Evolutionary conservation across 345 rosid genomes (phyloP).

Genomic region (Citrus medica): DNA sequence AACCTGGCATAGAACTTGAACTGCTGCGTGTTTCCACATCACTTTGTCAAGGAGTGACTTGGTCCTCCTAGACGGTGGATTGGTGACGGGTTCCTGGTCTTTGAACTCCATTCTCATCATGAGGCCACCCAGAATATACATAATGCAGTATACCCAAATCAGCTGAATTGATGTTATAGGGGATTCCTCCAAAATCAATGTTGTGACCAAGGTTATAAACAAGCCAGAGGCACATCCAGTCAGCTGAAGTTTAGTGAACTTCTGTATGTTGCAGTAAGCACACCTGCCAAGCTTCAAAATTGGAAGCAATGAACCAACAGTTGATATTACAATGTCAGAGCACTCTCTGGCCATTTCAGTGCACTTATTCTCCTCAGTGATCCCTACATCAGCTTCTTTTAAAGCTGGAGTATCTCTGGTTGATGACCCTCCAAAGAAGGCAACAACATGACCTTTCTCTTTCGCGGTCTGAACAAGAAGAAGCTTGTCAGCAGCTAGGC

Average conservation of each 20-base stretch:
- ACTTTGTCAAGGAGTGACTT: slow-evolving; percentile 8
- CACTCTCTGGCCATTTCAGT: slow-evolving; percentile 7
- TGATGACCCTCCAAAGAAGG: slow-evolving; percentile 18
- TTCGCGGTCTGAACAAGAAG: slow-evolving; percentile 6
- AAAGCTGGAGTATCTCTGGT: slow-evolving; percentile 15
- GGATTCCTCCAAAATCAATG: slow-evolving; percentile 10
- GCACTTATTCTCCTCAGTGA: not conserved
- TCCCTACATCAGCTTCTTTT: slow-evolving; percentile 21
- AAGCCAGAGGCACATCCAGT: slow-evolving; percentile 17
- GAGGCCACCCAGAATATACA: slow-evolving; percentile 12
- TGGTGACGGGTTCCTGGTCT: not conserved
- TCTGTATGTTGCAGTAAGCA: slow-evolving; percentile 23
- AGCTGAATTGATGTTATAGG: slow-evolving; percentile 24
- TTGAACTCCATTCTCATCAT: slow-evolving; percentile 20
- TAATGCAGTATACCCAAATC: slow-evolving; percentile 10
- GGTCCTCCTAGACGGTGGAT: slow-evolving; percentile 2
- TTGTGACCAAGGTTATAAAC: slow-evolving; percentile 16
- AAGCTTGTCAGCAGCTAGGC: slow-evolving; percentile 15
- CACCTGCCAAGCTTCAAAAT: slow-evolving; percentile 13
- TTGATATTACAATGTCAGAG: slow-evolving; percentile 15
- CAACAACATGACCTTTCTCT: slow-evolving; percentile 17
- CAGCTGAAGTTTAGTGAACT: slow-evolving; percentile 28
- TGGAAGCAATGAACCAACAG: not conserved
- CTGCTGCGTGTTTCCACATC: slow-evolving; percentile 7
- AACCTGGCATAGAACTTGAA: slow-evolving; percentile 20